Evolutionary conservation across 441 rosid species (phyloP).

Genomic region (Pelargonium citronellum): DNA sequence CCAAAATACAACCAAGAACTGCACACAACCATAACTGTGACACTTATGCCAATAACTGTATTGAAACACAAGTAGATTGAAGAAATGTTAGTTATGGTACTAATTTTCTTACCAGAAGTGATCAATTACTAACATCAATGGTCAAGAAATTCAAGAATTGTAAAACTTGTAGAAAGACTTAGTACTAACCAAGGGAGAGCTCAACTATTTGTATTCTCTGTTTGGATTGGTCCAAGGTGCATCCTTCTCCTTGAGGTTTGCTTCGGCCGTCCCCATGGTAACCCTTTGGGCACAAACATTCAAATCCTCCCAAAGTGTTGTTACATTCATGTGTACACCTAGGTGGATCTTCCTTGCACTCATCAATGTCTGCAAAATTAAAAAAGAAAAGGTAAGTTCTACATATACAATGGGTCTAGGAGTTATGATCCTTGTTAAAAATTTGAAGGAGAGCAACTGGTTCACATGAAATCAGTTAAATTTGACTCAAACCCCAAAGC

Average conservation of each 20-base stretch:
- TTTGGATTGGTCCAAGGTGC: conserved; percentile 2
- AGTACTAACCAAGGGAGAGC: not conserved
- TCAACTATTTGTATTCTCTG: not conserved
- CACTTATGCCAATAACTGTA: conserved; percentile 23
- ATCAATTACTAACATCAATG: not conserved
- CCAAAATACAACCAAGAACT: conserved; percentile 20
- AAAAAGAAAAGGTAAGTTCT: no score
- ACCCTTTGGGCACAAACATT: not conserved
- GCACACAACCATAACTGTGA: conserved; percentile 16
- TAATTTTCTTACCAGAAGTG: not conserved
- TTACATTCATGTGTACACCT: not conserved
- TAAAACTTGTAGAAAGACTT: no score
- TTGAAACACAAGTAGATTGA: not conserved
- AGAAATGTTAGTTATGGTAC: no score
- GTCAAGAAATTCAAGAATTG: no score
- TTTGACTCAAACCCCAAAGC: no score
- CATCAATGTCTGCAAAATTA: conserved; percentile 21
- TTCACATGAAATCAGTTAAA: no score
- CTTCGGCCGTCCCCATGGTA: conserved; percentile 4
- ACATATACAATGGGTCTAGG: no score
- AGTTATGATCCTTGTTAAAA: no score
- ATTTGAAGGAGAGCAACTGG: no score
- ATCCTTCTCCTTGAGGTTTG: conserved; percentile 8
- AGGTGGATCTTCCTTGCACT: conserved; percentile 14
- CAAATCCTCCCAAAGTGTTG: not conserved